phyloP scores from a whole-genome alignment of 129 eudicot genomes.

The Flaveria robusta region DNA sequence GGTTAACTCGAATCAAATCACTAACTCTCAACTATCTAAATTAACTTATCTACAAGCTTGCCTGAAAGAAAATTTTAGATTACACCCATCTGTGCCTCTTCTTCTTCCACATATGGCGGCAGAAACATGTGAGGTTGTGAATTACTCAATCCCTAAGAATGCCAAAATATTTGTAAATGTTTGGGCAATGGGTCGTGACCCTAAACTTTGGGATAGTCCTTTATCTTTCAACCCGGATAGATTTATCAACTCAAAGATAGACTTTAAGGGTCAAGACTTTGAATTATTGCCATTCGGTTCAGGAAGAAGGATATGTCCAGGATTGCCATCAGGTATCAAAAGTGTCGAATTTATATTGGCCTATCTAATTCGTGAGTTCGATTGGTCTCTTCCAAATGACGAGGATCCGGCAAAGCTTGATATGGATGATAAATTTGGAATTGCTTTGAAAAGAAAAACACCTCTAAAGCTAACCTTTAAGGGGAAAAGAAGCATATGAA shows the following conservation, averaged over 20 bases:
- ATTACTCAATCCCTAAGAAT: conserved; percentile 1
- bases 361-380: not conserved
- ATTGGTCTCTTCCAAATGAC: not conserved
- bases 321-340: not conserved
- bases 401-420: not conserved
- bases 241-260: not conserved
- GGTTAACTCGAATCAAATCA: not conserved
- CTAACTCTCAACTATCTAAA: not conserved
- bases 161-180: not conserved
- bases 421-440: not conserved
- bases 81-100: conserved; percentile 7
- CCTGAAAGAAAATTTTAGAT: not conserved
- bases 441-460: not conserved
- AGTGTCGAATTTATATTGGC: not conserved
- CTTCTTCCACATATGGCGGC: conserved; percentile 1
- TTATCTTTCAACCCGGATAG: conserved; percentile 1
- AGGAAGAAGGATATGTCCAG: not conserved
- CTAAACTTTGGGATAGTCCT: not conserved
- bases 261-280: conserved; percentile 4
- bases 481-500: not conserved
- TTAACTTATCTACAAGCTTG: not conserved
- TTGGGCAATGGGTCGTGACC: conserved; percentile 6
- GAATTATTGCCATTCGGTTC: not conserved
- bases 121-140: conserved; percentile 12
- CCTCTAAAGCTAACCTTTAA: not conserved